These are phyloP conservation scores for Wallacemonas sp. DNA, from an alignment of 208 protist species.

Conservation along the genomic window DNA sequence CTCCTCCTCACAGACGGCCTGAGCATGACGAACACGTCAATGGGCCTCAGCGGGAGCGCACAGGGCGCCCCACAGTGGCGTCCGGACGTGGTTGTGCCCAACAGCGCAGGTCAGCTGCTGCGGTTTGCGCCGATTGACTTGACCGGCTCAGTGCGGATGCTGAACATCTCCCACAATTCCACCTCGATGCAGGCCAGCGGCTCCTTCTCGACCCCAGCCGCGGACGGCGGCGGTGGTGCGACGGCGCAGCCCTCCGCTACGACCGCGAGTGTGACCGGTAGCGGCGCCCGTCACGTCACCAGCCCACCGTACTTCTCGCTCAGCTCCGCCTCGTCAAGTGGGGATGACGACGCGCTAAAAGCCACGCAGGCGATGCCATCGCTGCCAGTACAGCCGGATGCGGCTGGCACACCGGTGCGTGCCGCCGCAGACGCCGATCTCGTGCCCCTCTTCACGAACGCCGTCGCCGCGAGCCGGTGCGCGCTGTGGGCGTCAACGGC, in stretches of 20 bases:
- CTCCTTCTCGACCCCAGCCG: slow-evolving; percentile 1
- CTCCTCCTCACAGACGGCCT: no score
- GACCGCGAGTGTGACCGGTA: background rate
- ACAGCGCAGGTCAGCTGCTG: slow-evolving; percentile 1
- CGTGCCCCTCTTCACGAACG: background rate
- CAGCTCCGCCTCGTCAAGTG: no score
- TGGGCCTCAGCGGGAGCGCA: background rate
- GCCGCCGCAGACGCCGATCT: background rate
- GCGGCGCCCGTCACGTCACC: background rate
- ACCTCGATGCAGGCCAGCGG: background rate
- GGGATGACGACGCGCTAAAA: no score
- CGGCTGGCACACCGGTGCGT: no score
- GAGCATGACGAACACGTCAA: background rate
- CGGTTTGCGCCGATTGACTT: slow-evolving; percentile 6
- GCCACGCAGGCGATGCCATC: no score
- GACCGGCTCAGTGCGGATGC: slow-evolving; percentile 6
- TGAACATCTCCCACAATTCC: slow-evolving; percentile 5
- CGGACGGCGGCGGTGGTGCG: background rate
- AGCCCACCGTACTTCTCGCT: no score
- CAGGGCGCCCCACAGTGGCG: background rate
- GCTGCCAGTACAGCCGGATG: no score
- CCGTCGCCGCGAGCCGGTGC: background rate
- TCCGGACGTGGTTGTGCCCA: background rate
- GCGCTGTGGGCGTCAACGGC: background rate
- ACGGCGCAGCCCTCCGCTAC: background rate